These are phyloP conservation scores for Chamaecrista fasciculata DNA, from an alignment of 306 rosid genomes.

Conservation along the genomic window DNA sequence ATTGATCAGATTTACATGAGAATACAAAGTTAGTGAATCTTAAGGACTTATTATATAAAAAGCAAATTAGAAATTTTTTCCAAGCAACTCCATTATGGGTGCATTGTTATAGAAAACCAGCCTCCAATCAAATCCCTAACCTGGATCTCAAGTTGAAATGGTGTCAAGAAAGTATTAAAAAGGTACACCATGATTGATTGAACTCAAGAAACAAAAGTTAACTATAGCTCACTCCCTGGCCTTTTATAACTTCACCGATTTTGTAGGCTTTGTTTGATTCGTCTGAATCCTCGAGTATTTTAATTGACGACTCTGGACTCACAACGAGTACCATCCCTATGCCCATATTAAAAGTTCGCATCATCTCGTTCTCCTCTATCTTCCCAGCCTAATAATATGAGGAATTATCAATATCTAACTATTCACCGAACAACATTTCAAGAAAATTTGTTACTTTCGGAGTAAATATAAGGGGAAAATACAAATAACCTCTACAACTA, in stretches of 20 bases:
- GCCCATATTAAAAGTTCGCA: constrained; percentile 66
- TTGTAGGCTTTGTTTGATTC: constrained; percentile 35
- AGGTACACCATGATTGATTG: not conserved
- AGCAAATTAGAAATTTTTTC: not conserved
- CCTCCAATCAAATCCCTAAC: not conserved
- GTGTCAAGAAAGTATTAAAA: not conserved
- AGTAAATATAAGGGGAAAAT: not conserved
- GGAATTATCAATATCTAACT: not conserved
- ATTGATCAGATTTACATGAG: not conserved
- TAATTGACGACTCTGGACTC: constrained; percentile 37
- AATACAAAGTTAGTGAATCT: not conserved
- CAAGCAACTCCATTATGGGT: not conserved
- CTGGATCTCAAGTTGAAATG: not conserved
- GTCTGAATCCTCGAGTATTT: constrained; percentile 37
- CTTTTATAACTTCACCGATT: constrained; percentile 52
- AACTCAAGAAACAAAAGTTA: not conserved
- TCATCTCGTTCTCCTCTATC: constrained; percentile 59
- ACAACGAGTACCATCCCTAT: constrained; percentile 75
- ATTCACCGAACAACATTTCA: not conserved
- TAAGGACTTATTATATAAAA: not conserved
- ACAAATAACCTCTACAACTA: too few species aligned
- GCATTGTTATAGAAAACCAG: not conserved
- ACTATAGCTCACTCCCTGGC: constrained; percentile 50
- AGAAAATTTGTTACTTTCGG: not conserved
- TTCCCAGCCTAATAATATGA: constrained; percentile 43